Percentiles rank a stretch among this genome's conserved stretches.
Conservation (phyloP, 768 basidiomycete species). For the Boletus edulis region DNA sequence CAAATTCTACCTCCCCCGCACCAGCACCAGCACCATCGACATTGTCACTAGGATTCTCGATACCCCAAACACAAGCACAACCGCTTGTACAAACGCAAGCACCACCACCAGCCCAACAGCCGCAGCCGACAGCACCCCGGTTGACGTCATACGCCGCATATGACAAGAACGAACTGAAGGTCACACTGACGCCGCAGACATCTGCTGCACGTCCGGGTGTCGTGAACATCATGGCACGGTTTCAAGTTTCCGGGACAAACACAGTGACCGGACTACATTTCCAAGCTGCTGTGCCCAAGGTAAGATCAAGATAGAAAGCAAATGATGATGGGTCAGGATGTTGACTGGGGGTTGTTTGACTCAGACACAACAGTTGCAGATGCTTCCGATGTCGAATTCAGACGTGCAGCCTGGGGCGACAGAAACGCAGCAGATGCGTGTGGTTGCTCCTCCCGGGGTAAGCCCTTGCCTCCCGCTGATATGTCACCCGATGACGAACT, state of each 20-base stretch:
- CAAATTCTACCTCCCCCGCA: constrained; percentile 31
- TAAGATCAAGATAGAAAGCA: constrained; percentile 26
- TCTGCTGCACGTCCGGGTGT: constrained; percentile 80
- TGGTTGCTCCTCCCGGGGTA: constrained; percentile 85
- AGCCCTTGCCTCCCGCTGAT: constrained; percentile 25
- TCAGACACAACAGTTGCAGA: constrained; percentile 94
- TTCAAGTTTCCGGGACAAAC: constrained; percentile 62
- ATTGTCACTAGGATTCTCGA: constrained; percentile 37
- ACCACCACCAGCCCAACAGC: constrained; percentile 32
- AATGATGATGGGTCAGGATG: neutral
- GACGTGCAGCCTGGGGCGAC: constrained; percentile 71
- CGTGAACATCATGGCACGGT: constrained; percentile 86
- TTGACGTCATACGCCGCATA: constrained; percentile 82
- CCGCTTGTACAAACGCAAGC: constrained; percentile 35
- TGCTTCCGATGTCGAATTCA: constrained; percentile 94
- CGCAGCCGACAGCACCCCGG: constrained; percentile 41
- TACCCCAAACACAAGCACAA: constrained; percentile 35
- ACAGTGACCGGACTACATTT: constrained; percentile 73
- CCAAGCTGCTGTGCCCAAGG: constrained; percentile 97
- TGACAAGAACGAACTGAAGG: constrained; percentile 85
- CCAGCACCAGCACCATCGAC: constrained; percentile 7
- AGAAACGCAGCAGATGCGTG: constrained; percentile 95
- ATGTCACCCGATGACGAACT: neutral
- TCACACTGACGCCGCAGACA: constrained; percentile 87
- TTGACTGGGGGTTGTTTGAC: neutral